Evolutionary conservation across 257 asterid species (phyloP).

Genomic region (Fraxinus anomala): DNA sequence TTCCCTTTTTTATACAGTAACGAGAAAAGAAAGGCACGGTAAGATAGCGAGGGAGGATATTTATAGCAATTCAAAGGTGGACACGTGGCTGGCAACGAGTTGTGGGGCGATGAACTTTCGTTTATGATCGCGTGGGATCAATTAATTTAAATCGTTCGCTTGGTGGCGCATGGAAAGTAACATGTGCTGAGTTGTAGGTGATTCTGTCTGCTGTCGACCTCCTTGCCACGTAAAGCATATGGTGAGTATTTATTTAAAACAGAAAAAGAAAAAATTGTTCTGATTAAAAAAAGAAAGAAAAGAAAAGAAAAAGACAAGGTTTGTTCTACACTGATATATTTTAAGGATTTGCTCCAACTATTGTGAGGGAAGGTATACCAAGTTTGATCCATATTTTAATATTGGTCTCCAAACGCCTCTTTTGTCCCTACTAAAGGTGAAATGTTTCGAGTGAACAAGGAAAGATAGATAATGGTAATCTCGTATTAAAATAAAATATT

Average conservation of each 20-base stretch:
- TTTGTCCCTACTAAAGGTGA: not conserved
- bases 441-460: not conserved
- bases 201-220: conserved; percentile 19
- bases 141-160: not conserved
- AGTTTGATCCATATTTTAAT: too few species aligned
- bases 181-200: conserved; percentile 39
- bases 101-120: conserved; percentile 7
- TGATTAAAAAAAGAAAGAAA: not conserved
- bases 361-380: too few species aligned
- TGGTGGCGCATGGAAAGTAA: conserved; percentile 35
- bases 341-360: too few species aligned
- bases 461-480: not conserved
- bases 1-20: not conserved
- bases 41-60: conserved; percentile 7
- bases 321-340: too few species aligned
- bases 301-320: not conserved
- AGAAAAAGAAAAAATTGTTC: not conserved
- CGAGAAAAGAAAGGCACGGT: not conserved
- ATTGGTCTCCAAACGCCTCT: not conserved
- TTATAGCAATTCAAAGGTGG: not conserved
- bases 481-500: too few species aligned
- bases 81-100: conserved; percentile 37
- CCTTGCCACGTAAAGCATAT: conserved; percentile 34
- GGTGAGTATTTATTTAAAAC: not conserved
- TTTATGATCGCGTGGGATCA: conserved; percentile 30